Base-by-base conservation (phyloP, 2,329 filamentous ascomycete genomes). In the Grosmannia clavigera region DNA sequence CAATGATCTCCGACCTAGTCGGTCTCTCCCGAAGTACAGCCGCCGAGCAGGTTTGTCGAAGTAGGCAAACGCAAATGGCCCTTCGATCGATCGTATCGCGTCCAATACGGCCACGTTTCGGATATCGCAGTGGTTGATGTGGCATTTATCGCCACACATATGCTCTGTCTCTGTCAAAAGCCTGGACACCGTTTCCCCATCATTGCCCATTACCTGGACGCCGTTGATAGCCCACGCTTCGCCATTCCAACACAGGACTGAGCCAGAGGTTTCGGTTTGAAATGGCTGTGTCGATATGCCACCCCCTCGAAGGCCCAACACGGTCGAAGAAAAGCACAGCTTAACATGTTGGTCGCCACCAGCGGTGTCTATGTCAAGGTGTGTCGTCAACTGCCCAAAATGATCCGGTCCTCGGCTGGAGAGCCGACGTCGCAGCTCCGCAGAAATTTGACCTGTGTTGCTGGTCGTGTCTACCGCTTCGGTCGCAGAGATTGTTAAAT, bases 241-340 rank as follows among this genome's bases (percentile, higher is more conserved):
- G 52, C 94, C 94, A 69, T 99, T 99, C 94, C 94, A 99, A 78
- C 92, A 96, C 2, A 99, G 78, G 0, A 89, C 76, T 1, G 86
- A 90, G 4, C 79, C 78, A 0, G 79, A 79, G 0, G 66, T 64
- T 3, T 69, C 46, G 64, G 87, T 81, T 51, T 80, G 71, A 4
- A 95, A 80, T 2, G 94, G 94, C 70, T 97, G 94, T 40, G 74
- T 70, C 7, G 85, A 82, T 57, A 94, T 69, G 63, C 82, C 76
- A 57, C 84, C 80, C 31, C 92, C 92, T 66, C 94, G 84, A n/a
- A 99, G 77, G 4, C 91, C 85, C n/a, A 97, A 81, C 0, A 99
- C 92, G 0, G 91, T 95, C 7, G 92, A 94, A 14, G 84, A 81
- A 68, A 95, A 87, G 19, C 77, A 79, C 62, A 92, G 66, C 65